phyloP scores from a whole-genome alignment of 208 protist genomes.

The Wallacemonas rigidus region DNA sequence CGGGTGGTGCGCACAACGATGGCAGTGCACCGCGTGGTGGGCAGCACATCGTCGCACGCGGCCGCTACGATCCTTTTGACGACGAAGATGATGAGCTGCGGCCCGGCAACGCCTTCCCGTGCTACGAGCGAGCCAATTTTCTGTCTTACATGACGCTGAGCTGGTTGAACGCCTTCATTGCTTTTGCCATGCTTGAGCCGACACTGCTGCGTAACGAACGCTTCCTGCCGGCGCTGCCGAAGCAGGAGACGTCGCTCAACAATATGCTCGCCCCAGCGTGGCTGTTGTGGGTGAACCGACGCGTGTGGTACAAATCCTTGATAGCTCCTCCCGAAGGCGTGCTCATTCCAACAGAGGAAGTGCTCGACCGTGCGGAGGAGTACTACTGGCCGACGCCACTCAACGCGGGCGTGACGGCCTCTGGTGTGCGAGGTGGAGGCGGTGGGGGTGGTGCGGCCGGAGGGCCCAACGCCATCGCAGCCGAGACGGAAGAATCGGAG shows the following conservation, averaged over 20 bases:
- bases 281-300: conserved; percentile 61
- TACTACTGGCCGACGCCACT: conserved; percentile 20
- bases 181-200: conserved; percentile 51
- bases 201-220: conserved; percentile 62
- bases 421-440: conserved; percentile 19
- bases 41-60: conserved; percentile 33
- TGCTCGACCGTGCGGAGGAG: conserved; percentile 42
- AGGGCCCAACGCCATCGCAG: conserved; percentile 19
- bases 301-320: conserved; percentile 39
- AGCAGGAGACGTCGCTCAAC: conserved; percentile 45
- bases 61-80: conserved; percentile 43
- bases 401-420: conserved; percentile 8
- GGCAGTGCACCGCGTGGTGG: not conserved
- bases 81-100: conserved; percentile 62
- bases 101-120: conserved; percentile 66
- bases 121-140: conserved; percentile 43
- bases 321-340: conserved; percentile 40
- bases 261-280: conserved; percentile 49
- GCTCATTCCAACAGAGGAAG: conserved; percentile 50
- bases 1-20: not conserved
- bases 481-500: conserved; percentile 29
- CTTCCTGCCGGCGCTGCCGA: conserved; percentile 63
- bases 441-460: conserved; percentile 23
- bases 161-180: conserved; percentile 70
- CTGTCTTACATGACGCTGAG: conserved; percentile 46